These are phyloP conservation scores for Suhomyces sp. DNA, from an alignment of 805 yeast genomes.

Conservation along the genomic window DNA sequence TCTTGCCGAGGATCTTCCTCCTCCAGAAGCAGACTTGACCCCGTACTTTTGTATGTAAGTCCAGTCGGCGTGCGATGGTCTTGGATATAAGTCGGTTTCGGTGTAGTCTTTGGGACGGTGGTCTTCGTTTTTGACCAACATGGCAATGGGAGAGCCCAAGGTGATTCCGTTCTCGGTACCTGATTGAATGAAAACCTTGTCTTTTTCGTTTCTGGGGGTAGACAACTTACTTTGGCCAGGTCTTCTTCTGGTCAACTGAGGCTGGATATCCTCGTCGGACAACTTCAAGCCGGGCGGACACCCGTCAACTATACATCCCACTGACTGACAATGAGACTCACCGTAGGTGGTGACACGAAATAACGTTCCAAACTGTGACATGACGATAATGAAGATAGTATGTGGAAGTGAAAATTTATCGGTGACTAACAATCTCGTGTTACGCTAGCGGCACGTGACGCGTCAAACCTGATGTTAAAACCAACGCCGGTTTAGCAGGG, in stretches of 20 bases:
- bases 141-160: slow-evolving; percentile 92
- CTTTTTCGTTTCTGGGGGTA: slow-evolving; percentile 96
- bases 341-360: slow-evolving; percentile 90
- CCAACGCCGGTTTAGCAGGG: not conserved
- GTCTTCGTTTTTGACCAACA: slow-evolving; percentile 91
- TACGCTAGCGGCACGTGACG: not conserved
- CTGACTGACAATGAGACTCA: slow-evolving; percentile 95
- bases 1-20: slow-evolving; percentile 96
- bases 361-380: slow-evolving; percentile 43
- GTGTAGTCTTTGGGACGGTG: slow-evolving; percentile 96
- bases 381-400: slow-evolving; percentile 9
- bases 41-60: slow-evolving; percentile 92
- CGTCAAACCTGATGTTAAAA: not conserved
- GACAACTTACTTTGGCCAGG: slow-evolving; percentile 93
- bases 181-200: slow-evolving; percentile 85
- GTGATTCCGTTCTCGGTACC: slow-evolving; percentile 92
- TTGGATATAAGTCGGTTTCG: slow-evolving; percentile 92
- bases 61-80: slow-evolving; percentile 97
- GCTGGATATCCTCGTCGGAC: slow-evolving; percentile 86
- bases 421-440: slow-evolving; percentile 1
- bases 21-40: slow-evolving; percentile 90
- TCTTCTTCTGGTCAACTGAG: slow-evolving; percentile 93
- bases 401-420: not conserved
- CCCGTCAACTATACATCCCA: slow-evolving; percentile 98
- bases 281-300: slow-evolving; percentile 93